Evolutionary conservation across 306 rosid species (phyloP).

Genomic region (Cucurbita moschata): DNA sequence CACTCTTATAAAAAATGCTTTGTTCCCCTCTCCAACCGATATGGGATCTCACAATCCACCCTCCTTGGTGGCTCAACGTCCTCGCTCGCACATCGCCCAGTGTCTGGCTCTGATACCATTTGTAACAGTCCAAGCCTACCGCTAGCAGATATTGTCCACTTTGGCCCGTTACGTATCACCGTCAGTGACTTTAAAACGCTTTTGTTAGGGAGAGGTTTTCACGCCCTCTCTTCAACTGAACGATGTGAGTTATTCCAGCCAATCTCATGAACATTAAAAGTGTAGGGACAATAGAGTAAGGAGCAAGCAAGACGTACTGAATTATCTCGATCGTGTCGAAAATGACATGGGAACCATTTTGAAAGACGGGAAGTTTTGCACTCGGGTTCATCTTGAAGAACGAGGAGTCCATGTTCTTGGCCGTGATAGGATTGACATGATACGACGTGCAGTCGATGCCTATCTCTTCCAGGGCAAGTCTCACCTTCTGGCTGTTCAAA

Average conservation of each 20-base stretch:
- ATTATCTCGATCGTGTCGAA: conserved; percentile 66
- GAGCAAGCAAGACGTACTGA: conserved; percentile 40
- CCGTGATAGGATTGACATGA: conserved; percentile 86
- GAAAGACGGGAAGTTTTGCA: conserved; percentile 74
- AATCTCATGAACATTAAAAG: background rate
- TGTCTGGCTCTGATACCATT: no score
- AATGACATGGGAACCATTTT: conserved; percentile 72
- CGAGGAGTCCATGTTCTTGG: conserved; percentile 68
- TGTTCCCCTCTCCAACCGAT: no score
- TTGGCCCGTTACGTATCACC: no score
- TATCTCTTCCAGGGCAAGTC: conserved; percentile 86
- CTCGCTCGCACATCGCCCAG: no score
- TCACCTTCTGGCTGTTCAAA: conserved; percentile 76
- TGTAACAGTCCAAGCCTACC: no score
- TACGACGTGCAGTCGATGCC: conserved; percentile 72
- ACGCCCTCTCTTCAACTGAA: background rate
- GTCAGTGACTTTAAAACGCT: no score
- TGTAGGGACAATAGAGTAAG: background rate
- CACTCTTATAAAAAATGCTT: no score
- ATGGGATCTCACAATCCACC: no score
- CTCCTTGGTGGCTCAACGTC: no score
- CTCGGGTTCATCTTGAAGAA: conserved; percentile 65
- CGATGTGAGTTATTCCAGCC: background rate
- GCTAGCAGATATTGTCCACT: no score
- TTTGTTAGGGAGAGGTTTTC: no score